Conservation (phyloP, 805 yeast genomes). For the Metschnikowia shivogae region DNA sequence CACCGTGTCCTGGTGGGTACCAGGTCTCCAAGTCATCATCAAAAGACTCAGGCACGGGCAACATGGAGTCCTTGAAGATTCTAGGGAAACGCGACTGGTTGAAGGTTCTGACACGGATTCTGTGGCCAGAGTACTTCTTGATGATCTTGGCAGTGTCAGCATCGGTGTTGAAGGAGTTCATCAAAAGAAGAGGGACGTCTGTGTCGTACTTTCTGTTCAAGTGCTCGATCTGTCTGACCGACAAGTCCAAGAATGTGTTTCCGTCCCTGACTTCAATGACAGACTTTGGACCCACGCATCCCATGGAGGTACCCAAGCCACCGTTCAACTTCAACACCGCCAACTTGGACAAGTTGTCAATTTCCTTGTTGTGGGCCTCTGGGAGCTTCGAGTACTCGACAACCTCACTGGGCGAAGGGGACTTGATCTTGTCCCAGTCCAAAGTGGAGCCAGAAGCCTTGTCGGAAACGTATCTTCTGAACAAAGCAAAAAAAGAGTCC, state of each 20-base stretch:
- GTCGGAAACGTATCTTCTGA: constrained; percentile 86
- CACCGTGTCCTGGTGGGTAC: constrained; percentile 99
- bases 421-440: constrained; percentile 94
- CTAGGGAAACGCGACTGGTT: constrained; percentile 98
- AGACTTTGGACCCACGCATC: constrained; percentile 98
- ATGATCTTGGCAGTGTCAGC: constrained; percentile 91
- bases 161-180: constrained; percentile 98
- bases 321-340: constrained; percentile 97
- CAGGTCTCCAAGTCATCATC: constrained; percentile 79
- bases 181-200: constrained; percentile 91
- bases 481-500: constrained; percentile 91
- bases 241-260: constrained; percentile 89
- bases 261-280: constrained; percentile 99
- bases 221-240: constrained; percentile 96
- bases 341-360: constrained; percentile 64
- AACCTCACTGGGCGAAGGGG: constrained; percentile 87
- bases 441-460: constrained; percentile 80
- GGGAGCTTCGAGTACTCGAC: constrained; percentile 62
- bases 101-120: constrained; percentile 90
- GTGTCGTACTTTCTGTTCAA: constrained; percentile 85
- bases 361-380: constrained; percentile 21
- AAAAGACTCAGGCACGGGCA: constrained; percentile 82
- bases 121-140: constrained; percentile 94
- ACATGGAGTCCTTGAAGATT: constrained; percentile 88
- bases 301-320: constrained; percentile 99